Conservation (phyloP, 1,284 basidiomycete genomes). For the Phylloporus sp. region DNA sequence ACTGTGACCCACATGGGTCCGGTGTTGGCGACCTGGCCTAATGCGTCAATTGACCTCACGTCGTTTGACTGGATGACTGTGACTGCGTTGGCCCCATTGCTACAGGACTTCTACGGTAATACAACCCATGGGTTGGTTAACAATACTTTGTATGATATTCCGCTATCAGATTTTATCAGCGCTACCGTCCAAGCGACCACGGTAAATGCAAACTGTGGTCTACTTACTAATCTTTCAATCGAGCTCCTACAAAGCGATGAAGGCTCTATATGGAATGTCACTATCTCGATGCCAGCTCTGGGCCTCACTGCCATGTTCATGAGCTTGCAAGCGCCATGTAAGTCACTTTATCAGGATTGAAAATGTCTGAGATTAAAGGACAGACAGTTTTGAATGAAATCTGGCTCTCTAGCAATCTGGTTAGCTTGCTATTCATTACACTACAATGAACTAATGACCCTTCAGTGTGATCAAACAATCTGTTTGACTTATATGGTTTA, state of each 20-base stretch:
- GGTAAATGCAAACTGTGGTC: conserved; percentile 1
- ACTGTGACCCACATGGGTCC: background rate
- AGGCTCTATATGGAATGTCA: background rate
- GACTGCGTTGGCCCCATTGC: background rate
- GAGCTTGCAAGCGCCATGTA: background rate
- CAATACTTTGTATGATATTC: background rate
- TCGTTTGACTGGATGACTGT: background rate
- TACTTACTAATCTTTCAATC: conserved; percentile 3
- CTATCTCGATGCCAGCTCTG: background rate
- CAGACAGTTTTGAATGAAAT: conserved; percentile 2
- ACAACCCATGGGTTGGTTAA: background rate
- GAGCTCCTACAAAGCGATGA: too few species aligned
- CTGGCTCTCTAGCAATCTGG: background rate
- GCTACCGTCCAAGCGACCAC: conserved; percentile 5
- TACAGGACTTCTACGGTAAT: background rate
- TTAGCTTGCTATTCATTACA: background rate
- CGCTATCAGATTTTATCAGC: background rate
- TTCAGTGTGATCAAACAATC: background rate
- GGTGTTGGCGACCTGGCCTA: background rate
- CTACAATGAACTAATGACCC: background rate
- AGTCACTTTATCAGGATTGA: background rate
- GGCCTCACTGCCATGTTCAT: background rate
- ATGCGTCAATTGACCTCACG: background rate
- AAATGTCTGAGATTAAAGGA: background rate
- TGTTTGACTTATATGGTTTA: background rate